phyloP scores from a whole-genome alignment of 129 eudicot genomes.

The Solidago caesia region DNA sequence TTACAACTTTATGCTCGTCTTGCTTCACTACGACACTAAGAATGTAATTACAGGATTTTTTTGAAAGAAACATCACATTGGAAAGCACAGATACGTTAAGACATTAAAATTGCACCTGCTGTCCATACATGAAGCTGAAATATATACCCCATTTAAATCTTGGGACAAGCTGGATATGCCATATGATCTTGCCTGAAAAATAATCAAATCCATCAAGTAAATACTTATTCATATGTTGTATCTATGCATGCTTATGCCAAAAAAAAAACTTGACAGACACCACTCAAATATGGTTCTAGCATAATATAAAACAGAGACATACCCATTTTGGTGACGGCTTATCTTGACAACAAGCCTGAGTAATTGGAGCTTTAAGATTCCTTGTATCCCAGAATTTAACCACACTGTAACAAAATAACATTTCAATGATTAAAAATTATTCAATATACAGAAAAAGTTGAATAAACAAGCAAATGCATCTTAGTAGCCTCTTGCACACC shows the following conservation, averaged over 20 bases:
- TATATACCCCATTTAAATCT: slow-evolving; percentile 74
- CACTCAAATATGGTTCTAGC: slow-evolving; percentile 16
- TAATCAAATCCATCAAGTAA: not conserved
- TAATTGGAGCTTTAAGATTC: slow-evolving; percentile 52
- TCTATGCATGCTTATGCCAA: not conserved
- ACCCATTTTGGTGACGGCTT: slow-evolving; percentile 38
- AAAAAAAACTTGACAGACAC: not conserved
- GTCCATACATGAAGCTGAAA: slow-evolving; percentile 92
- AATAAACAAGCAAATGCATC: not conserved
- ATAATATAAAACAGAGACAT: not conserved
- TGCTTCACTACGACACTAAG: no score
- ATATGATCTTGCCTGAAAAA: slow-evolving; percentile 61
- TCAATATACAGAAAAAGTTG: not conserved
- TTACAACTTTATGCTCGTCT: no score
- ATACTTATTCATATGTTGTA: not conserved
- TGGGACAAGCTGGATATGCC: slow-evolving; percentile 95
- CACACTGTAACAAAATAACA: slow-evolving; percentile 42
- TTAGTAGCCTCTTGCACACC: slow-evolving; percentile 42
- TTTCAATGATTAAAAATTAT: not conserved
- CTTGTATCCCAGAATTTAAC: slow-evolving; percentile 91
- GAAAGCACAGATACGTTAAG: not conserved
- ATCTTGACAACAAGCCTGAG: slow-evolving; percentile 50
- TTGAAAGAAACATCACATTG: not conserved
- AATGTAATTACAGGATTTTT: not conserved
- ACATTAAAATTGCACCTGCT: slow-evolving; percentile 51